phyloP scores from a whole-genome alignment of 176 grass and related monocot species.

The Lolium multiflorum region DNA sequence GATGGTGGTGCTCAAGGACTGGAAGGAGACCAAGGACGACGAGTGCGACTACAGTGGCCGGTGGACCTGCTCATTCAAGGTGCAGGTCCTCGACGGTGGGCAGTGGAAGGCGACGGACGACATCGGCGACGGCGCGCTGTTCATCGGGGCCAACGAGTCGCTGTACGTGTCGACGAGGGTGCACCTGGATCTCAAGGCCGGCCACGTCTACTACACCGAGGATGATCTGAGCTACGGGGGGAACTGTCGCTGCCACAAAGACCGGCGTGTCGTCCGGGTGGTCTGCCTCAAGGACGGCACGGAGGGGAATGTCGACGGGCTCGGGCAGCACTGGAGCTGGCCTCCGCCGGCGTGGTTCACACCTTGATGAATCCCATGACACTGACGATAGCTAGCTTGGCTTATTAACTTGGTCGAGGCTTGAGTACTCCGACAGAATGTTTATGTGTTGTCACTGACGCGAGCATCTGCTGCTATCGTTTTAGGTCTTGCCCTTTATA shows the following conservation, averaged over 20 bases:
- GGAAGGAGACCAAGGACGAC: background rate
- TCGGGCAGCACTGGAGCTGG: background rate
- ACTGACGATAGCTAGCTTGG: background rate
- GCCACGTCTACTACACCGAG: background rate
- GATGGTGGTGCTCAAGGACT: background rate
- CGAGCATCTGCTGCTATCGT: too few relatives aligned
- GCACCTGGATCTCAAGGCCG: background rate
- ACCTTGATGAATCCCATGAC: background rate
- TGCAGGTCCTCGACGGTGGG: background rate
- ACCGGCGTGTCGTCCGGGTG: background rate
- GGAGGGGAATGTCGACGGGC: background rate
- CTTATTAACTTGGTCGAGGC: background rate
- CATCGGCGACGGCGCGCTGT: background rate
- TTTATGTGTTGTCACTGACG: too few relatives aligned
- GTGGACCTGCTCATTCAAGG: background rate
- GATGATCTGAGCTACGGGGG: background rate
- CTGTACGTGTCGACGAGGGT: background rate
- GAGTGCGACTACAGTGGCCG: too few relatives aligned
- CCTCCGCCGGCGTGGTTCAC: conserved; percentile 31
- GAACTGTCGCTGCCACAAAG: background rate
- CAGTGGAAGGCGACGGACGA: background rate
- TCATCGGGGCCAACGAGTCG: background rate
- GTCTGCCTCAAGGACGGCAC: background rate
- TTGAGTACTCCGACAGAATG: background rate
- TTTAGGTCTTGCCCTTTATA: too few relatives aligned